These are phyloP conservation scores for Adansonia rubrostipa DNA, from an alignment of 441 rosid genomes.

Conservation along the genomic window DNA sequence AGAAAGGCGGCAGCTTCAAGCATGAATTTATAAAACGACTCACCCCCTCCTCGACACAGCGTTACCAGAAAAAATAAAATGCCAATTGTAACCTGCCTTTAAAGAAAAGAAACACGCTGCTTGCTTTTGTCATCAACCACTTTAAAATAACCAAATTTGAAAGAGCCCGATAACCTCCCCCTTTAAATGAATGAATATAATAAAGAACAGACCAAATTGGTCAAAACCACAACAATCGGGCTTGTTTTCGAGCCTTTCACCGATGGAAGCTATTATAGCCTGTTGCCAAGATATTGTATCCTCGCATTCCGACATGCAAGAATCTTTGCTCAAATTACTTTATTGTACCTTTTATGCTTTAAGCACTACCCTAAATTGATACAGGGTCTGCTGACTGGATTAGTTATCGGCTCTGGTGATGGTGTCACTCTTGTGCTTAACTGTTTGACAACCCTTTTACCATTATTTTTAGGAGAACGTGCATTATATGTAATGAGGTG, in stretches of 20 bases:
- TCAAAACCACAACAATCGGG: no score
- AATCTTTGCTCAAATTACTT: slow-evolving; percentile 11
- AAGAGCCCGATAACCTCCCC: no score
- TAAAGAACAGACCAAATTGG: no score
- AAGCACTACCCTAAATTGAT: slow-evolving; percentile 29
- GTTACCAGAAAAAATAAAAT: neutral
- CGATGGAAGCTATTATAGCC: slow-evolving; percentile 15
- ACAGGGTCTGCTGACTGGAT: slow-evolving; percentile 91
- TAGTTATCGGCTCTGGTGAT: slow-evolving; percentile 98
- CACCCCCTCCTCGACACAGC: neutral
- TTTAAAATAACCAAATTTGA: neutral
- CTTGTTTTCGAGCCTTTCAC: no score
- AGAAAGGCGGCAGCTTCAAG: neutral
- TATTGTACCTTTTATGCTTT: slow-evolving; percentile 4
- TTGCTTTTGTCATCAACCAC: neutral
- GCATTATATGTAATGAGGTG: neutral
- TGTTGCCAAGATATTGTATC: slow-evolving; percentile 7
- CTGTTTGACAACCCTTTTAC: slow-evolving; percentile 26
- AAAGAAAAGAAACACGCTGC: neutral
- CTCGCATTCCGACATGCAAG: neutral
- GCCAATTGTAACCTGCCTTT: slow-evolving; percentile 3
- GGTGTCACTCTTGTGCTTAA: slow-evolving; percentile 99
- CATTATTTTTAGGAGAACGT: neutral
- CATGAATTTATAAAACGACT: neutral
- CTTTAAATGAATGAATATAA: no score